phyloP scores from a whole-genome alignment of 257 asterid species.

The Salvia rosmarinus region DNA sequence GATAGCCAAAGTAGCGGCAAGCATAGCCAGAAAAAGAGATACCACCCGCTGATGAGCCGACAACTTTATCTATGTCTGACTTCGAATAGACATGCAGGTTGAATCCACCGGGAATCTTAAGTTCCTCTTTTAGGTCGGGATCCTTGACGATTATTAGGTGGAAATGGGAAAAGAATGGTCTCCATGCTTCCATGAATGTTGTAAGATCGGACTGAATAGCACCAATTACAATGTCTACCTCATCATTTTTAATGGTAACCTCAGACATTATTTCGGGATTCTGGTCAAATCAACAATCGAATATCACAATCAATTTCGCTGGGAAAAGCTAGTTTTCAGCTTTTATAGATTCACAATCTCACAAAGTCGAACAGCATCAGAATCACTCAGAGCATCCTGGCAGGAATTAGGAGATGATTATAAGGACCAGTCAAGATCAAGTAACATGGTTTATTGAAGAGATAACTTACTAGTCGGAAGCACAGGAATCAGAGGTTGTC shows the following conservation, averaged over 20 bases:
- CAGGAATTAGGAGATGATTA: slow-evolving; percentile 34
- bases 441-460: background rate
- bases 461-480: slow-evolving; percentile 61
- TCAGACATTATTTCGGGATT: slow-evolving; percentile 50
- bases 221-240: slow-evolving; percentile 69
- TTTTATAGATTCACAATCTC: slow-evolving; percentile 19
- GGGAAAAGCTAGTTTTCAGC: slow-evolving; percentile 30
- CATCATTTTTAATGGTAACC: slow-evolving; percentile 49
- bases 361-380: slow-evolving; percentile 37
- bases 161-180: slow-evolving; percentile 70
- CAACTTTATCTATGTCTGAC: slow-evolving; percentile 63
- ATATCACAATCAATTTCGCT: slow-evolving; percentile 12
- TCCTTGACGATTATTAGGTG: slow-evolving; percentile 84
- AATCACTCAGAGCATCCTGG: slow-evolving; percentile 85
- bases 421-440: slow-evolving; percentile 19
- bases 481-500: slow-evolving; percentile 53
- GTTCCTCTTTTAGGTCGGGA: slow-evolving; percentile 76
- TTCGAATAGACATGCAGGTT: slow-evolving; percentile 56
- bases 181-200: slow-evolving; percentile 84
- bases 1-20: slow-evolving; percentile 91
- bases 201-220: slow-evolving; percentile 77
- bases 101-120: slow-evolving; percentile 71
- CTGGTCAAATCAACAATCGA: background rate
- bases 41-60: slow-evolving; percentile 54
- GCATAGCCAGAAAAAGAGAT: slow-evolving; percentile 75